Percentiles rank a stretch among this genome's conserved stretches.
Evolutionary conservation across 2,329 filamentous ascomycete species (phyloP).

Genomic region (Fusarium beomiforme): DNA sequence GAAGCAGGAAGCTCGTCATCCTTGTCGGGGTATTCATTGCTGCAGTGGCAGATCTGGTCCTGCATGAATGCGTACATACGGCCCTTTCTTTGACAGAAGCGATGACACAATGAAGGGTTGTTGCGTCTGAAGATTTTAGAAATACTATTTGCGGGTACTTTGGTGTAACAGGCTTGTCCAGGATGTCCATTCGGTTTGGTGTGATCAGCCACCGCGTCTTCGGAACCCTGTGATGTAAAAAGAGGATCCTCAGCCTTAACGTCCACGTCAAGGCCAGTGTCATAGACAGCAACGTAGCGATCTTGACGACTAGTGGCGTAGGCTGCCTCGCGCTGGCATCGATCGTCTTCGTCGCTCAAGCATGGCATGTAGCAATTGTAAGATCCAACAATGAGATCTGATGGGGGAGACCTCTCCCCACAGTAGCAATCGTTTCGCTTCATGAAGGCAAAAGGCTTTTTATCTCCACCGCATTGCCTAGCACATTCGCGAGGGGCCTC

Average conservation of each 20-base stretch:
- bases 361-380: background rate
- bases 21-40: background rate
- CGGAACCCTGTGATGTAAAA: background rate
- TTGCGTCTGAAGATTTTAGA: background rate
- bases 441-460: background rate
- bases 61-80: background rate
- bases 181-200: background rate
- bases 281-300: background rate
- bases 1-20: background rate
- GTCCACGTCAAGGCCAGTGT: background rate
- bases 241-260: accelerated
- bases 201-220: accelerated
- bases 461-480: background rate
- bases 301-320: background rate
- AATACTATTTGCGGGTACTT: accelerated
- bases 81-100: background rate
- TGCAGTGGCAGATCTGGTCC: background rate
- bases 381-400: background rate
- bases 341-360: background rate
- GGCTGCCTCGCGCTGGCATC: background rate
- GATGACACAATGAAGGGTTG: background rate
- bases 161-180: background rate
- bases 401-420: background rate
- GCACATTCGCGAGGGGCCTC: background rate
- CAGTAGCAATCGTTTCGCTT: background rate